phyloP scores from a whole-genome alignment of 176 grass and related monocot genomes.

The Avena sativa region DNA sequence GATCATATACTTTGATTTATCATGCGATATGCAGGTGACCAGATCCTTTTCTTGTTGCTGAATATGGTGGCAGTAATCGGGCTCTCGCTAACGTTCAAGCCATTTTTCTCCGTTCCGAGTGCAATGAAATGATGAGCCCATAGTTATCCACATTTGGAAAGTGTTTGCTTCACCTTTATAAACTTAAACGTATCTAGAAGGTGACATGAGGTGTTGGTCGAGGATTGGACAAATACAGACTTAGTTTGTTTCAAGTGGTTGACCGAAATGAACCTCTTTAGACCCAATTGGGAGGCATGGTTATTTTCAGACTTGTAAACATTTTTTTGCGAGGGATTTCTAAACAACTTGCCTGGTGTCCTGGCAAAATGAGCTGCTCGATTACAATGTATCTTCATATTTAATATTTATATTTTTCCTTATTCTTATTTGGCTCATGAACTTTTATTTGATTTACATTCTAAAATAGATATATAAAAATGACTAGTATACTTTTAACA shows the following conservation, averaged over 20 bases:
- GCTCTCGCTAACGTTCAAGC: slow-evolving; percentile 50
- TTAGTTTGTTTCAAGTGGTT: too few relatives aligned
- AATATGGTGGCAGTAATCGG: slow-evolving; percentile 51
- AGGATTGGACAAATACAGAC: too few relatives aligned
- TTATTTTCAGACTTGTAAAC: not conserved
- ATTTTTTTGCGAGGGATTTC: not conserved
- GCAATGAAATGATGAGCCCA: slow-evolving; percentile 10
- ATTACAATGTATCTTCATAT: not conserved
- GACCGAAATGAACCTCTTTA: not conserved
- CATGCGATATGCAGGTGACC: slow-evolving; percentile 49
- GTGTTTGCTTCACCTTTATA: not conserved
- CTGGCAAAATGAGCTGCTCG: not conserved
- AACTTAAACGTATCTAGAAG: not conserved
- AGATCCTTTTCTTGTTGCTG: slow-evolving; percentile 58
- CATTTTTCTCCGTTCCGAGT: slow-evolving; percentile 50
- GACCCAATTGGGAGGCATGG: not conserved
- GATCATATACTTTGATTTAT: not conserved
- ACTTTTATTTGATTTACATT: not conserved
- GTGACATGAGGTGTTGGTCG: not conserved
- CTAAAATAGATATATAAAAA: not conserved
- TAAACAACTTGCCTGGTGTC: not conserved
- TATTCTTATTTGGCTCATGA: not conserved
- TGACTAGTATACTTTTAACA: too few relatives aligned
- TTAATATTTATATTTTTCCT: too few relatives aligned
- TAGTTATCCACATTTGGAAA: not conserved